A percentile compares a stretch with the other conserved stretches of the same genome.
Evolutionary conservation across 1,284 basidiomycete genomes (phyloP).

Genomic region (Boletus putidus): DNA sequence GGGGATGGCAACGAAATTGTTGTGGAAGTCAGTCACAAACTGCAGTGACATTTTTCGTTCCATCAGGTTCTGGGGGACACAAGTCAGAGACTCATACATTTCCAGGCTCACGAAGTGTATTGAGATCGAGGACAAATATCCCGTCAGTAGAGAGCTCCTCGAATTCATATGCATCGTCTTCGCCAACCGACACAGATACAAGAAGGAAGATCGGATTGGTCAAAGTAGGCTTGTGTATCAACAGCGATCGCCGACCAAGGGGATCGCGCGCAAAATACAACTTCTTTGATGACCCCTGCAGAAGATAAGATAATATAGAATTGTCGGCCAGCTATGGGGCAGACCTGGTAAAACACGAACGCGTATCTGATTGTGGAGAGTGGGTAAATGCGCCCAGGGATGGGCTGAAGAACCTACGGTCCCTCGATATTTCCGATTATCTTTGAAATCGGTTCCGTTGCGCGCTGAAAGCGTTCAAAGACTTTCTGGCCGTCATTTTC

Average conservation of each 20-base stretch:
- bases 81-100: conserved; percentile 27
- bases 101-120: conserved; percentile 24
- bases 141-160: conserved; percentile 64
- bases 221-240: conserved; percentile 60
- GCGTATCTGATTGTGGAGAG: conserved; percentile 62
- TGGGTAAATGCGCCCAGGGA: conserved; percentile 1
- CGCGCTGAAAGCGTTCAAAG: conserved; percentile 51
- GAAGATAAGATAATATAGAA: conserved; percentile 8
- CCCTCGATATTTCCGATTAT: conserved; percentile 75
- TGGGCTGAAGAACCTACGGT: conserved; percentile 62
- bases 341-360: conserved; percentile 76
- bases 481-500: conserved; percentile 83
- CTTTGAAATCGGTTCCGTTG: conserved; percentile 45
- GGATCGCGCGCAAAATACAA: conserved; percentile 88
- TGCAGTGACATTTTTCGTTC: conserved; percentile 21
- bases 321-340: conserved; percentile 15
- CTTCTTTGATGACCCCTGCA: conserved; percentile 46
- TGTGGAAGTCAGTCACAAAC: conserved; percentile 38
- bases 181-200: conserved; percentile 64
- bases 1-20: conserved; percentile 33
- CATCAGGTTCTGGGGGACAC: conserved; percentile 8
- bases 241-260: conserved; percentile 86
- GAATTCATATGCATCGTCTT: conserved; percentile 45
- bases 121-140: conserved; percentile 56
- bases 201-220: conserved; percentile 57